Evolutionary conservation across 805 yeast species (phyloP).

Genomic region (Schizosaccharomyces lindneri): DNA sequence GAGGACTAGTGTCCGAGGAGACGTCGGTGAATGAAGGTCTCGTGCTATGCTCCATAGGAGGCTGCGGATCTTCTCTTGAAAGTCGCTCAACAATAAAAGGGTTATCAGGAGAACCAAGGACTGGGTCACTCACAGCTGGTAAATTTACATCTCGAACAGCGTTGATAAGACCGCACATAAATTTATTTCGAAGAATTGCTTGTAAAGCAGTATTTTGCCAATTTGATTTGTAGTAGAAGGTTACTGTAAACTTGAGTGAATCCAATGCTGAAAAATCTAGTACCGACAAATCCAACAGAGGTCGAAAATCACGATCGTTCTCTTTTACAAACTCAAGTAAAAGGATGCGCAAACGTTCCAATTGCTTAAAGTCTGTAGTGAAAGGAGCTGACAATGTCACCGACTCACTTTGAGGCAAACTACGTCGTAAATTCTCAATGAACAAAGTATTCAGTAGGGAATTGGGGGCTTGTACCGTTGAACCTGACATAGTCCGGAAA

Average conservation of each 20-base stretch:
- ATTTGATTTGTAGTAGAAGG: slow-evolving; percentile 13
- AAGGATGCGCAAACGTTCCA: slow-evolving; percentile 12
- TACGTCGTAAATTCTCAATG: slow-evolving; percentile 17
- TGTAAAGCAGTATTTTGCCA: slow-evolving; percentile 12
- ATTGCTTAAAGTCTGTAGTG: slow-evolving; percentile 13
- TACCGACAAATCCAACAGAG: not conserved
- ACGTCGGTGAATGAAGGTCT: not conserved
- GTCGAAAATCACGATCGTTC: slow-evolving; percentile 15
- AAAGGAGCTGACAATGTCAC: slow-evolving; percentile 9
- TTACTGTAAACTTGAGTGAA: slow-evolving; percentile 5
- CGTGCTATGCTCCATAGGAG: not conserved
- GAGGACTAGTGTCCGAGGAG: not conserved
- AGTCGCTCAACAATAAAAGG: not conserved
- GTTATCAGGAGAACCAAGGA: not conserved
- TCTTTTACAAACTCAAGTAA: slow-evolving; percentile 12
- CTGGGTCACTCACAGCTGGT: not conserved
- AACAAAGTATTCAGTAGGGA: slow-evolving; percentile 15
- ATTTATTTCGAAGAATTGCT: slow-evolving; percentile 4
- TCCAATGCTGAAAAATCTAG: not conserved
- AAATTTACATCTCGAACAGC: not conserved
- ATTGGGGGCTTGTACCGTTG: slow-evolving; percentile 16
- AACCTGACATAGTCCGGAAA: slow-evolving; percentile 12
- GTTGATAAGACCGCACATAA: slow-evolving; percentile 4
- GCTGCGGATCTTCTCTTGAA: not conserved
- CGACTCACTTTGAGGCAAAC: slow-evolving; percentile 9